Evolutionary conservation across 257 asterid species (phyloP), one percentile per base, ranked within the genome.

Genomic region (Solanum lignicaule): DNA sequence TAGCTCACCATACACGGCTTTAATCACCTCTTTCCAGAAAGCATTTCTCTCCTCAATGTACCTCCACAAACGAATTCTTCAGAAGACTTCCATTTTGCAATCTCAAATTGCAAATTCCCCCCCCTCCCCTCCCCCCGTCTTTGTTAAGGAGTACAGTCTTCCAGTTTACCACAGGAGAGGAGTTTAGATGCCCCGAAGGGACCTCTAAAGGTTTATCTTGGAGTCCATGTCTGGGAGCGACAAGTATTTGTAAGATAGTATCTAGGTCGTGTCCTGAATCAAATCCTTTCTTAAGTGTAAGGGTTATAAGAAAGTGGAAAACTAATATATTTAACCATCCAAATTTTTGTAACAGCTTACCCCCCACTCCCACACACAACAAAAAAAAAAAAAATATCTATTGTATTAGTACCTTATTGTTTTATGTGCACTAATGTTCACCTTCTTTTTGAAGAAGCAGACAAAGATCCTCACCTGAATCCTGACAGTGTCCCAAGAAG

Each of bases 401-500:
- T 8, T 72, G 36, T 27, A 52, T 39, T 58, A 41, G 31, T 55
- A 48, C 15, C 21, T 69, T 6, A 31, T 32, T 73, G 48, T 60
- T 43, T 33, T 13, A 33, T 74, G 46, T 68, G n/a, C 16, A n/a
- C 8, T 83, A 46, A 36, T 6, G 46, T 65, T 68, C 90, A 87
- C 88, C 90, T 88, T 83, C 87, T 66, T 60, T 6, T 35, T 5
- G 11, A 5, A 66, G 90, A 87, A 73, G 41, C 25, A 48, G 78
- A 21, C 12, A 85, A 87, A 8, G 27, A 46, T 66, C 21, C 71
- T 10, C 52, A 81, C 25, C 85, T 92, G 94, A 88, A 86, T 71
- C 23, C 84, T 3, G 76, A 48, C 5, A 85, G 73, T 74, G 90
- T 91, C 20, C 55, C 78, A 13, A 93, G 79, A 90, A 90, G 66